Evolutionary conservation across 148 eudicot genomes (phyloP), one percentile per base, ranked within the genome.

Genomic region (Pharnaceum exiguum): DNA sequence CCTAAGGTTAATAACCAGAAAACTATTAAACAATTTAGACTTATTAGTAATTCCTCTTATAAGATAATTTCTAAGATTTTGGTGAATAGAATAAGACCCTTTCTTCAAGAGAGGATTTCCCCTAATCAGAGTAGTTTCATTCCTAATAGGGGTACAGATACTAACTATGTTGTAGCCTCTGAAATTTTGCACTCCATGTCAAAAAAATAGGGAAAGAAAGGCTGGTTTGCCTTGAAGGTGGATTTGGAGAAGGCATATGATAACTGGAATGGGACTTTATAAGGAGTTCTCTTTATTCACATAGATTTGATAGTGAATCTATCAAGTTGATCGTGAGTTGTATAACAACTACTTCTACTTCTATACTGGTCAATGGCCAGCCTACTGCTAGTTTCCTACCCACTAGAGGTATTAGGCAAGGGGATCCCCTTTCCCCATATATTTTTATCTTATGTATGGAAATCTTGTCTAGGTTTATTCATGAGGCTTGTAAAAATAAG

Each of bases 161-260:
- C 7, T 1, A 40, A 57, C 11, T 1, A 15, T 13, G 19, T 26
- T 10, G 24, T 57, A 0, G 35, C 36, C n/a, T 7, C 8, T 0
- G 48, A 57, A 12, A 12, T 18, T 4, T 3, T 57, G 0, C 49
- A 57, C 10, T 40, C 33, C 25, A 39, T 39, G 61, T 4, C 8
- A 0, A 21, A 54, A 1, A 35, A 18, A 11, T 22, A n/a, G 4
- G 59, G 44, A 0, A 55, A 55, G 1, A 1, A 13, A 4, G 59
- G 31, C 2, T 55, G 44, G 45, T 55, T 55, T 23, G 59, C 45
- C 3, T 11, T 37, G 1, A 55, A 55, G n/a, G n/a, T 55, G 5
- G 59, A 23, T 5, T 13, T 55, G 2, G 59, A 55, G 15, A 55
- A 36, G 10, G 59, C 30, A 1, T 55, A 12, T 37, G 59, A 55